phyloP scores from a whole-genome alignment of 2,329 filamentous ascomycete species.

The Gaeumannomyces tritici region DNA sequence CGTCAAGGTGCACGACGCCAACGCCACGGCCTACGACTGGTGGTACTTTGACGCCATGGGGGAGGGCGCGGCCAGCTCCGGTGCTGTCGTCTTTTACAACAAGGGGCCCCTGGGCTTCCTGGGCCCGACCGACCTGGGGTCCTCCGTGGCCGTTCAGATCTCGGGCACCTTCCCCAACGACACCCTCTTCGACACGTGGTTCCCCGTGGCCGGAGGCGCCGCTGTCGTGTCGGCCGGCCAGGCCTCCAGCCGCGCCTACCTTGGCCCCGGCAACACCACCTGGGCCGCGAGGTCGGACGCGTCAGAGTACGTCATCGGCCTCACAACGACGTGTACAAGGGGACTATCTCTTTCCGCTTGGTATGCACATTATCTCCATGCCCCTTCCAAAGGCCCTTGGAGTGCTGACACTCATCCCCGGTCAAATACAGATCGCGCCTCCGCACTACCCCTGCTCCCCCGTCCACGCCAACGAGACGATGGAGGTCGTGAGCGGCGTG shows the following conservation, averaged over 20 bases:
- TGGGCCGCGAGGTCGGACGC: too few relatives aligned
- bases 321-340: too few relatives aligned
- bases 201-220: conserved; percentile 1
- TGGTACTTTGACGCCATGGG: conserved; percentile 11
- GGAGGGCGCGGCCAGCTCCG: conserved; percentile 3
- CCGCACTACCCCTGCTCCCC: too few relatives aligned
- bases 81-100: conserved; percentile 9
- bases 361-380: too few relatives aligned
- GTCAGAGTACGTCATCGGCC: too few relatives aligned
- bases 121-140: background rate
- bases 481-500: conserved; percentile 29
- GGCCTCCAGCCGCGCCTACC: conserved; percentile 19
- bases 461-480: conserved; percentile 18
- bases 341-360: too few relatives aligned
- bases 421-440: too few relatives aligned
- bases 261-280: too few relatives aligned
- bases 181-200: background rate
- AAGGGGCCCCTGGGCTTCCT: conserved; percentile 8
- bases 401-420: too few relatives aligned
- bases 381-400: too few relatives aligned
- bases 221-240: background rate
- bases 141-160: background rate
- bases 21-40: conserved; percentile 2
- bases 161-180: conserved; percentile 7
- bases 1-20: background rate